A percentile compares a stretch with the other conserved stretches of the same genome.
Conservation (phyloP, 169 alveolate genomes). For the Plasmodium malariae region DNA sequence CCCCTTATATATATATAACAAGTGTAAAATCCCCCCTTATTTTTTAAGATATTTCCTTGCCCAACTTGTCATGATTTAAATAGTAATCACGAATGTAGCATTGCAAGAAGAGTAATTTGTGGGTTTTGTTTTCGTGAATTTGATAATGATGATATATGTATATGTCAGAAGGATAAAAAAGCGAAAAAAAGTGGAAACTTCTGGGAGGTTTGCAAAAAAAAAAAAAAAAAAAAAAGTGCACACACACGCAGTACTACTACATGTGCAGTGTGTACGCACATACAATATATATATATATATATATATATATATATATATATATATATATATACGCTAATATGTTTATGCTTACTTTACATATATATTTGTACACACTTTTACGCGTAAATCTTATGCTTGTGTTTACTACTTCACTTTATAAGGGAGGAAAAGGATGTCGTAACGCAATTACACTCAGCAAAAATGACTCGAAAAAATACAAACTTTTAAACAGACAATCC, state of each 20-base stretch:
- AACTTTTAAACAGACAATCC: slow-evolving; percentile 77
- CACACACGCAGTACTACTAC: neutral
- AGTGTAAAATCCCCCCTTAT: too few species aligned
- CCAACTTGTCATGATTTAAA: slow-evolving; percentile 82
- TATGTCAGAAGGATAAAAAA: slow-evolving; percentile 72
- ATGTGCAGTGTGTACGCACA: too few species aligned
- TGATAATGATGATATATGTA: slow-evolving; percentile 74
- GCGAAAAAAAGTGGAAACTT: slow-evolving; percentile 74
- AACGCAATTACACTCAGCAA: slow-evolving; percentile 80
- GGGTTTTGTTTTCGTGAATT: slow-evolving; percentile 82
- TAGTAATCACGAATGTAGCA: slow-evolving; percentile 77
- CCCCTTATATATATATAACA: too few species aligned
- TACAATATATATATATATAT: neutral
- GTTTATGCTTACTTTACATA: neutral
- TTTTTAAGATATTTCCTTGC: slow-evolving; percentile 78
- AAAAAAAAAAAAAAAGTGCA: neutral
- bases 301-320: neutral
- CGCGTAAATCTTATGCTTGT: neutral
- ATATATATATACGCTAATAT: too few species aligned
- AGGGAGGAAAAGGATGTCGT: slow-evolving; percentile 85
- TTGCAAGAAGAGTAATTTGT: slow-evolving; percentile 80
- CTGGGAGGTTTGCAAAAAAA: slow-evolving; percentile 77
- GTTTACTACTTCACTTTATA: slow-evolving; percentile 5
- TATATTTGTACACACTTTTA: neutral
- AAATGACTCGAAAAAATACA: slow-evolving; percentile 78